Percentiles rank a stretch among this genome's conserved stretches.
These are phyloP conservation scores for Neonectria neomacrospora DNA, from an alignment of 2,329 filamentous ascomycete genomes.

Conservation along the genomic window DNA sequence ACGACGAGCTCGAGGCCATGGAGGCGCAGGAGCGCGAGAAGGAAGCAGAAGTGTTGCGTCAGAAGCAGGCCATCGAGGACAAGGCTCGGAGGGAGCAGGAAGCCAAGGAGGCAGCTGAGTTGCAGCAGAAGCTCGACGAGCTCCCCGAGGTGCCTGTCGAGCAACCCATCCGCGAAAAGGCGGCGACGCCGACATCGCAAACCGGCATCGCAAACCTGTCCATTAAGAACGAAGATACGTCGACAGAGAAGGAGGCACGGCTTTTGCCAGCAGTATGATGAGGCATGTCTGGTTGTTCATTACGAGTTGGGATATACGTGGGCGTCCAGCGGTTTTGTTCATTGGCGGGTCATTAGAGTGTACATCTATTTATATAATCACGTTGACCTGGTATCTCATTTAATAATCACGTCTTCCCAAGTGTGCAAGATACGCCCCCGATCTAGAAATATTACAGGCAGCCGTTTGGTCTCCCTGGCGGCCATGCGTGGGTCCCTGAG, in stretches of 20 bases:
- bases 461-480: neutral
- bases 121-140: conserved; percentile 65
- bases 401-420: neutral
- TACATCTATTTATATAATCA: conserved; percentile 21
- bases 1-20: conserved; percentile 85
- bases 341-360: conserved; percentile 24
- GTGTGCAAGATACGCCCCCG: neutral
- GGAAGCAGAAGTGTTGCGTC: conserved; percentile 61
- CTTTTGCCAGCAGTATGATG: conserved; percentile 14
- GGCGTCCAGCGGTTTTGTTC: conserved; percentile 23
- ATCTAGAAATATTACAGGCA: neutral
- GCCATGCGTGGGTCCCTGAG: neutral
- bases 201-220: conserved; percentile 51
- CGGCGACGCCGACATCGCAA: conserved; percentile 50
- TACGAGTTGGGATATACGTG: conserved; percentile 17
- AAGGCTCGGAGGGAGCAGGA: conserved; percentile 57
- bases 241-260: conserved; percentile 43
- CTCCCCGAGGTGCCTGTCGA: conserved; percentile 54
- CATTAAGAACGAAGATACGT: conserved; percentile 34
- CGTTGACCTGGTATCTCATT: conserved; percentile 22
- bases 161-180: conserved; percentile 48
- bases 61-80: conserved; percentile 52
- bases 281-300: conserved; percentile 34
- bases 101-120: conserved; percentile 58
- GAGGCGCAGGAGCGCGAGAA: conserved; percentile 68